Evolutionary conservation across 1,139 yeast species (phyloP), one percentile per base, ranked within the genome.

Genomic region (Blastobotrys capitulatus): DNA sequence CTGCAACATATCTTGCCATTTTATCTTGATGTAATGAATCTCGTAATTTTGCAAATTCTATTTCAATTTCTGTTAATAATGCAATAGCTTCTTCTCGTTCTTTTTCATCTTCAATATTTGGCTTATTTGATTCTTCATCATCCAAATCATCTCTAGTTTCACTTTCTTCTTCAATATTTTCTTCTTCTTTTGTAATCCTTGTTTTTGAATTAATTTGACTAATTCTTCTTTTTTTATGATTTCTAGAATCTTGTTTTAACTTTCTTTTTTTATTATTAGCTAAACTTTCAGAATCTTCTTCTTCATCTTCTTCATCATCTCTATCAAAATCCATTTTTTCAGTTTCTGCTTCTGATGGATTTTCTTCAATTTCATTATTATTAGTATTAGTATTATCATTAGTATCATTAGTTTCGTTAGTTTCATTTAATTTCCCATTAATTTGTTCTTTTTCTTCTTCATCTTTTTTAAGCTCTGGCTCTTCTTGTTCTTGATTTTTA

Each of bases 21-120:
- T 87, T 89, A 65, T 71, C 74, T 45, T 65, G 67, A 53, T 68
- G 71, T 41, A 70, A 61, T 68, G 64, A 77, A 65, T 92, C 97
- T 55, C 96, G 79, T 53, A 90, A 73, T 56, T 79, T 76, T 2
- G 97, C 97, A 73, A 90, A 92, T 50, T 83, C 83, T 42, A 83
- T 73, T 64, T 92, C 98, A 53, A 92, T 87, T 22, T 78, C 78
- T 1, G 89, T 83, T 48, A 92, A 76, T 48, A 77, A 82, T 46
- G 77, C 75, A 42, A 87, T 72, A 1, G 95, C 95, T 27, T 78
- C 77, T 51, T 78, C 74, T 32, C 82, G 68, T 39, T 72, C 71
- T 51, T 63, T 51, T 20, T 54, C 57, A n/a, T 45, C 54, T 12
- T 50, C 55, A 27, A 46, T 50, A 27, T 41, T 51, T 34, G 43